Conservation (phyloP, 345 rosid genomes). For the Mercurialis annua region DNA sequence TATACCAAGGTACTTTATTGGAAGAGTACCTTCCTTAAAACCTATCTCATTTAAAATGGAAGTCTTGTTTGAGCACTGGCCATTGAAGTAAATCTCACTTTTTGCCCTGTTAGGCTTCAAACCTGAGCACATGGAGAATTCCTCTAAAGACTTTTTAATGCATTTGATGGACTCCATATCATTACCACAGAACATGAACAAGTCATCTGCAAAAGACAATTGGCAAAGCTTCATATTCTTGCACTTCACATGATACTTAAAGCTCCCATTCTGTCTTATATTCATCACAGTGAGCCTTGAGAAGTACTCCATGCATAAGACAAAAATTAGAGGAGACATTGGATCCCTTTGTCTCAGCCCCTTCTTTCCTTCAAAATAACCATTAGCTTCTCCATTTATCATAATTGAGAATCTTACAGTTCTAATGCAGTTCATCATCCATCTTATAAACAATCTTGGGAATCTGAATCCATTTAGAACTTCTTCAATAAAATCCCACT, state of each 20-base stretch:
- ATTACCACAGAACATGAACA: neutral
- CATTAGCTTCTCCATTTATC: neutral
- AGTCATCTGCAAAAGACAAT: neutral
- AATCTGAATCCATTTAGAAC: no score
- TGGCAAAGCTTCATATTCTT: neutral
- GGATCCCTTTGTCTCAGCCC: neutral
- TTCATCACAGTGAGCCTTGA: neutral
- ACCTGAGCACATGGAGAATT: neutral
- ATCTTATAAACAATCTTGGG: no score
- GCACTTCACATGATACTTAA: neutral
- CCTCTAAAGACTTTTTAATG: neutral
- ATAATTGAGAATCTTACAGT: neutral
- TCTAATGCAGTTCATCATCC: neutral
- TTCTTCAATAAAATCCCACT: no score
- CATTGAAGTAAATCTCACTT: neutral
- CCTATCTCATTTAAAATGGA: neutral
- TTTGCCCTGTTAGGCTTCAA: neutral
- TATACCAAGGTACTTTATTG: no score
- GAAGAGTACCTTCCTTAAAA: neutral
- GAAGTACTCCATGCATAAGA: no score
- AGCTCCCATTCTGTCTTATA: neutral
- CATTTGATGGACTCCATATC: neutral
- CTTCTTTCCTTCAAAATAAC: neutral
- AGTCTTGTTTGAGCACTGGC: neutral
- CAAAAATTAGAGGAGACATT: neutral